These are phyloP conservation scores for Ogataea corticis DNA, from an alignment of 805 yeast genomes.

Conservation along the genomic window DNA sequence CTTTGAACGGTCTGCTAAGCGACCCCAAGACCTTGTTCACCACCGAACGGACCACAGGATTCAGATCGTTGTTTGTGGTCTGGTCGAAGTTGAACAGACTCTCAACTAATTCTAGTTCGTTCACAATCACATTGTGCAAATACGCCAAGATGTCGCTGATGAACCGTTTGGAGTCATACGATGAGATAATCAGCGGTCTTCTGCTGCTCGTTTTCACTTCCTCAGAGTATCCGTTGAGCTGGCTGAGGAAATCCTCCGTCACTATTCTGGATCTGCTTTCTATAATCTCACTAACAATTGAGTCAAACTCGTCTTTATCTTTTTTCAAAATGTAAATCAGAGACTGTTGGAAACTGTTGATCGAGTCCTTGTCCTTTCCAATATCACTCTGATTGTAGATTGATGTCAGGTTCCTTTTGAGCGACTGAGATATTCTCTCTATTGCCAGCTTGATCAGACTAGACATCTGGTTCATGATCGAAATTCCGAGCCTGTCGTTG, in stretches of 20 bases:
- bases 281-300: constrained; percentile 61
- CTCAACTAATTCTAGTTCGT: constrained; percentile 77
- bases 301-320: constrained; percentile 53
- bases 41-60: constrained; percentile 34
- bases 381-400: constrained; percentile 26
- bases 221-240: constrained; percentile 42
- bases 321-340: constrained; percentile 31
- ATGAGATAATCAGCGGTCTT: constrained; percentile 58
- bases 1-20: constrained; percentile 58
- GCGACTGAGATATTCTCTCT: constrained; percentile 49
- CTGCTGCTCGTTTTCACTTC: constrained; percentile 18
- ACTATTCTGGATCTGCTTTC: constrained; percentile 67
- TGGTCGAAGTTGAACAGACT: constrained; percentile 53
- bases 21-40: constrained; percentile 53
- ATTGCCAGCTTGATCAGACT: constrained; percentile 52
- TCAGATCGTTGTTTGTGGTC: constrained; percentile 21
- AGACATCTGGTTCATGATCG: constrained; percentile 61
- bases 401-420: constrained; percentile 32
- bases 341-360: constrained; percentile 32
- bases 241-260: constrained; percentile 65
- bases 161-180: constrained; percentile 79
- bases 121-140: constrained; percentile 80
- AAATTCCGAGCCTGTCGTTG: constrained; percentile 63
- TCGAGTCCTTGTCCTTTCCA: constrained; percentile 20
- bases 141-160: constrained; percentile 88